A percentile compares a stretch with the other conserved stretches of the same genome.
phyloP scores from a whole-genome alignment of 352 stramenopile genomes.

The Phytopythium montanum region DNA sequence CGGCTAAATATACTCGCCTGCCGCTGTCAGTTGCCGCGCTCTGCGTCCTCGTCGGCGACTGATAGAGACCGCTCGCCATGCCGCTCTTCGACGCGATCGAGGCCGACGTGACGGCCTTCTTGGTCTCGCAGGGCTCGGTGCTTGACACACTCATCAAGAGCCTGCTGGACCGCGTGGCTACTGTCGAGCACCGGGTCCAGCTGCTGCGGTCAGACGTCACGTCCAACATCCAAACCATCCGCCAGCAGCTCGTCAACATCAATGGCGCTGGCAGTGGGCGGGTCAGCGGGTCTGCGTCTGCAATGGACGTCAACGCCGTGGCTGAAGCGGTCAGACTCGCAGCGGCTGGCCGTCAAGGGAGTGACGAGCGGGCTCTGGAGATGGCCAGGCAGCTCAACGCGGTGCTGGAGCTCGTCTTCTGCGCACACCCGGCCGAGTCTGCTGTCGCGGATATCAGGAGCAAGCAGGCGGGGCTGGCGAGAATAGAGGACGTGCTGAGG shows the following conservation, averaged over 20 bases:
- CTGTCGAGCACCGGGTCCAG: constrained; percentile 40
- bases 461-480: constrained; percentile 33
- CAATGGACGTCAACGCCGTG: constrained; percentile 7
- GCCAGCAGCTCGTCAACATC: constrained; percentile 18
- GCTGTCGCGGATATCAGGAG: constrained; percentile 23
- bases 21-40: neutral
- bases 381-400: constrained; percentile 56
- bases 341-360: neutral
- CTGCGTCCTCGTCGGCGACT: neutral
- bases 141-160: constrained; percentile 55
- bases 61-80: constrained; percentile 29
- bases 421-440: constrained; percentile 23
- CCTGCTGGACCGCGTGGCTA: constrained; percentile 47
- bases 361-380: constrained; percentile 52
- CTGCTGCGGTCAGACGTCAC: constrained; percentile 21
- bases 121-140: constrained; percentile 67
- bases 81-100: constrained; percentile 67
- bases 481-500: constrained; percentile 51
- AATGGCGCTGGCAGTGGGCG: neutral
- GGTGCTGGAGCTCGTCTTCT: constrained; percentile 60
- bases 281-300: neutral
- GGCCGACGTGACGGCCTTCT: constrained; percentile 56
- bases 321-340: constrained; percentile 23
- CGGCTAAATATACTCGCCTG: neutral
- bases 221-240: constrained; percentile 27